Base-by-base conservation (phyloP, 2,329 filamentous ascomycete species). In the Triangularia verruculosa region DNA sequence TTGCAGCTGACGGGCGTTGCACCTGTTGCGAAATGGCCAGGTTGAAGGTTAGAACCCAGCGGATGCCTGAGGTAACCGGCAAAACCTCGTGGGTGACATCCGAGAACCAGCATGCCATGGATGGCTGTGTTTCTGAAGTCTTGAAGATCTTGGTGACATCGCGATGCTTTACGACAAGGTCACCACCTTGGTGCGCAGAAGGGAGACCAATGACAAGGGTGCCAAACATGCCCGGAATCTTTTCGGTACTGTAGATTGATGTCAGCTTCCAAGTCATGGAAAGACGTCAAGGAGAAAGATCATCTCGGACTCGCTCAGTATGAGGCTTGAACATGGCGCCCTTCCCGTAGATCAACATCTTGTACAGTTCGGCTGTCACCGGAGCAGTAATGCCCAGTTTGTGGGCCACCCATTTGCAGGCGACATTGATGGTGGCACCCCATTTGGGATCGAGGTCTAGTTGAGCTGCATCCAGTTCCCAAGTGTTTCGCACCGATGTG, bases 11-110 rank as follows among this genome's bases (percentile, higher is more conserved):
- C 12, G 73, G 72, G 1, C 66, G 61, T 4, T 64, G 30, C 1
- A 63, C n/a, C 15, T 65, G 55, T 7, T 67, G 60, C 53, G 69
- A 64, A 20, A 73, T 61, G 13, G 70, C 69, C 76, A 86, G 76
- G 67, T 85, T 84, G 72, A 83, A 87, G 0, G 78, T 82, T 12
- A 86, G 67, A 11, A 83, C 81, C 61, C 80, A 76, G 2, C 82
- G 79, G 68, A 80, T 78, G 3, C 83, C 83, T 0, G 76, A 77
- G 0, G 66, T 75, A 2, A 86, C 75, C 1, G 78, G 77, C n/a
- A 78, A 72, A 17, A 84, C 75, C 69, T 86, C 78, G 67, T 85
- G 81, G 1, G 74, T 74, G 0, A 85, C 81, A 62, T 86, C 82
- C 0, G 81, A 79, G 69, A 83, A 86, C 84, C 77, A 79, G 39